phyloP scores from a whole-genome alignment of 805 yeast genomes.

The Brettanomyces custersianus region DNA sequence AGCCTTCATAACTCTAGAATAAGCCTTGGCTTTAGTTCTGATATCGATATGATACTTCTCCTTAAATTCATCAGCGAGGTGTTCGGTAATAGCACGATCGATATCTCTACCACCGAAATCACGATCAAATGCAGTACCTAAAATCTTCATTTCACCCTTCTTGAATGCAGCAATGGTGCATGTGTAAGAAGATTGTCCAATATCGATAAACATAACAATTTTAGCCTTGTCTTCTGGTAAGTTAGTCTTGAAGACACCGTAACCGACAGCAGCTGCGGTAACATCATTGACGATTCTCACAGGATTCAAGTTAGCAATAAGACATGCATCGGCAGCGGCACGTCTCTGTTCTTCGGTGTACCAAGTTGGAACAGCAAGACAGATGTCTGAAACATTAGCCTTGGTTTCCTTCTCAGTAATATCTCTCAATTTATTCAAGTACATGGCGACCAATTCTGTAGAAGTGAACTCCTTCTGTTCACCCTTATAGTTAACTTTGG shows the following conservation, averaged over 20 bases:
- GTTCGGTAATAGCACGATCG: conserved; percentile 88
- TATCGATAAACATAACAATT: conserved; percentile 88
- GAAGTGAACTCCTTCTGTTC: conserved; percentile 72
- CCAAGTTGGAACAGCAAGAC: conserved; percentile 95
- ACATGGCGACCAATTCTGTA: conserved; percentile 92
- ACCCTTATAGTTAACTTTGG: conserved; percentile 79
- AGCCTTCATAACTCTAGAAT: conserved; percentile 83
- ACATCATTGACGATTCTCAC: conserved; percentile 96
- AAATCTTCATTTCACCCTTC: conserved; percentile 90
- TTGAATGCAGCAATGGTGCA: conserved; percentile 85
- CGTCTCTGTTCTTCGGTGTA: conserved; percentile 95
- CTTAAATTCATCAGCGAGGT: conserved; percentile 89
- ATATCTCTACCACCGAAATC: conserved; percentile 98
- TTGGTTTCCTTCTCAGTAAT: conserved; percentile 77
- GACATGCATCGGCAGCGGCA: conserved; percentile 90
- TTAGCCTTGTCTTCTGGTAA: conserved; percentile 90
- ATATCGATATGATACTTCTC: conserved; percentile 90
- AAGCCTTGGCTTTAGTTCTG: conserved; percentile 87
- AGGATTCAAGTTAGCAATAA: conserved; percentile 94
- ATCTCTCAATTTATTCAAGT: conserved; percentile 79
- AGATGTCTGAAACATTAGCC: conserved; percentile 75
- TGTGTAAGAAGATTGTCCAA: conserved; percentile 94
- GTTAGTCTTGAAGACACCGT: conserved; percentile 97
- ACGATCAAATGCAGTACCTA: conserved; percentile 89
- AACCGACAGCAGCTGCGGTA: conserved; percentile 98